phyloP scores from a whole-genome alignment of 1,284 basidiomycete species.

The Ustilago lituana region DNA sequence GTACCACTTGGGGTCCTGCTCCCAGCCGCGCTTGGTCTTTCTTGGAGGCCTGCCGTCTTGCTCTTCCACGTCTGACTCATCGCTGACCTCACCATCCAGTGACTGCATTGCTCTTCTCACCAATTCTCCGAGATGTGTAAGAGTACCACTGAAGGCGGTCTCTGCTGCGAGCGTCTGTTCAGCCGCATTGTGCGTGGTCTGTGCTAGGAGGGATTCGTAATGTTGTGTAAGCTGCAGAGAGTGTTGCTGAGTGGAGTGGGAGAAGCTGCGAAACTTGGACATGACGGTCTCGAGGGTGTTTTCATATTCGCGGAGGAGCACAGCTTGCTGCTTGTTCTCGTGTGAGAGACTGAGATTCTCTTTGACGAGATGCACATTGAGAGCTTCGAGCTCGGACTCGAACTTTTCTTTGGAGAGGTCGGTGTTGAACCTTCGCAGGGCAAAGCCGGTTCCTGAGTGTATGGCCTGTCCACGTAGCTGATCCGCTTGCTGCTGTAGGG shows the following conservation, averaged over 20 bases:
- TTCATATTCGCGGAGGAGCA: constrained; percentile 92
- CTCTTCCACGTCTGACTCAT: constrained; percentile 18
- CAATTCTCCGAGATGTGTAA: constrained; percentile 52
- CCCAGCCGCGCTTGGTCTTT: constrained; percentile 35
- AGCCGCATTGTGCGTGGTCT: constrained; percentile 51
- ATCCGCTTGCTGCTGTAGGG: constrained; percentile 78
- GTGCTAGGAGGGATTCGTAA: constrained; percentile 82
- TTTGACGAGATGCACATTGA: constrained; percentile 86
- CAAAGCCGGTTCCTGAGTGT: constrained; percentile 80
- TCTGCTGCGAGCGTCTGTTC: constrained; percentile 45
- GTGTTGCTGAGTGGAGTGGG: constrained; percentile 91
- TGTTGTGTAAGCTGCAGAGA: constrained; percentile 87
- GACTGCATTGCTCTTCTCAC: constrained; percentile 56
- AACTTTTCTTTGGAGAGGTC: constrained; percentile 94
- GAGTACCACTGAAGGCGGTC: constrained; percentile 49
- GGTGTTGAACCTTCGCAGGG: constrained; percentile 87
- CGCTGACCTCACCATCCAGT: constrained; percentile 51
- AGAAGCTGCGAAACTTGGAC: constrained; percentile 89
- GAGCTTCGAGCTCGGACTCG: constrained; percentile 88
- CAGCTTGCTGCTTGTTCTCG: constrained; percentile 91
- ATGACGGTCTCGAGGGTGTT: constrained; percentile 93
- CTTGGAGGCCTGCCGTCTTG: constrained; percentile 7
- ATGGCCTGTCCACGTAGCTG: constrained; percentile 78
- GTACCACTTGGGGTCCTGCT: constrained; percentile 55
- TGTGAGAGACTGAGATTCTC: constrained; percentile 92